Conservation (phyloP, 176 grass and related monocot species). For the Hsuehochloa calcarea region DNA sequence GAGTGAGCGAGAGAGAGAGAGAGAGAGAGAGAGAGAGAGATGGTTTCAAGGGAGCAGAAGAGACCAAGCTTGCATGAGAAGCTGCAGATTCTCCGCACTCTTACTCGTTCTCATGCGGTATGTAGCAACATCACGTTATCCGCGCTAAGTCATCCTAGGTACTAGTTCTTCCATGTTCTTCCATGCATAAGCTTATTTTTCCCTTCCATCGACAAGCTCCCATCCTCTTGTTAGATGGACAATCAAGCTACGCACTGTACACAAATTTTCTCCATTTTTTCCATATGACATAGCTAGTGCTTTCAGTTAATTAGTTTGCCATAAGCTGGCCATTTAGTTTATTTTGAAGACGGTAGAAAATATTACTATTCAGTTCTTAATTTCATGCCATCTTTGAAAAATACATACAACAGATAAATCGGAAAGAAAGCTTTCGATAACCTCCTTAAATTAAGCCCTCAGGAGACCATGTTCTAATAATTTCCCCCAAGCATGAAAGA, state of each 20-base stretch:
- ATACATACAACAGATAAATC: not conserved
- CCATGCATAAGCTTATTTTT: not conserved
- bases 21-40: slow-evolving; percentile 1
- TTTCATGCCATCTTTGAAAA: not conserved
- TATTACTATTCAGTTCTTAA: not conserved
- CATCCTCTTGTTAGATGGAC: not conserved
- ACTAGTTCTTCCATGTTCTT: not conserved
- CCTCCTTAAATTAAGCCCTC: too few relatives aligned
- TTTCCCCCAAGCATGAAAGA: not conserved
- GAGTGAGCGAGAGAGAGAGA: not conserved
- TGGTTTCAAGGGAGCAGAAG: slow-evolving; percentile 67
- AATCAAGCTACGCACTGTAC: not conserved
- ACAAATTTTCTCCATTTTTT: not conserved
- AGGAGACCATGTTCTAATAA: not conserved
- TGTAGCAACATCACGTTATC: slow-evolving; percentile 17
- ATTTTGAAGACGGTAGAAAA: not conserved
- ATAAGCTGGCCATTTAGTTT: not conserved
- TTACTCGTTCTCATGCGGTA: slow-evolving; percentile 86
- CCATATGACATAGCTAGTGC: not conserved
- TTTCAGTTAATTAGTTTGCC: not conserved
- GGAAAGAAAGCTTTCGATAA: not conserved
- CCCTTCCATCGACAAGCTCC: not conserved
- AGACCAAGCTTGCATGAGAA: slow-evolving; percentile 57
- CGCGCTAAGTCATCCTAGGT: not conserved
- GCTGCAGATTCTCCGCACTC: slow-evolving; percentile 62